Conservation (phyloP, 2,329 filamentous ascomycete species). For the Escovopsis sp. region DNA sequence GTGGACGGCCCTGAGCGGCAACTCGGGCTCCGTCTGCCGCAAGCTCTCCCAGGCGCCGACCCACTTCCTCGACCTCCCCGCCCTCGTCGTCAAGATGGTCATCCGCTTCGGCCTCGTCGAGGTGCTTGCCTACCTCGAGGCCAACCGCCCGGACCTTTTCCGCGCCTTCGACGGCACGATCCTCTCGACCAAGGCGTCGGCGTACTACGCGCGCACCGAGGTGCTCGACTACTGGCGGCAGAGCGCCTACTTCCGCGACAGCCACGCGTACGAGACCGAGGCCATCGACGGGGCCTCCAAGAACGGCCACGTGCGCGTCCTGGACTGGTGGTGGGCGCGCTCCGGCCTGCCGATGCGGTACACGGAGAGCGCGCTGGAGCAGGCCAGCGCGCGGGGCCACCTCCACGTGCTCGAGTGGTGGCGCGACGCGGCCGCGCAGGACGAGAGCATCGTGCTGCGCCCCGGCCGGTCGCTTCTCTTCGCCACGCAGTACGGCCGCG, state of each 20-base stretch:
- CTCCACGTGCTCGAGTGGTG: slow-evolving; percentile 88
- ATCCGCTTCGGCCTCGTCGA: slow-evolving; percentile 79
- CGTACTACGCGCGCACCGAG: slow-evolving; percentile 68
- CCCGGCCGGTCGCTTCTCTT: slow-evolving; percentile 73
- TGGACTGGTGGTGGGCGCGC: slow-evolving; percentile 84
- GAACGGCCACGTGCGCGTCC: slow-evolving; percentile 67
- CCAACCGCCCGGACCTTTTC: slow-evolving; percentile 56
- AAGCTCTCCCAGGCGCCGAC: slow-evolving; percentile 58
- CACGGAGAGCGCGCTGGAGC: slow-evolving; percentile 74
- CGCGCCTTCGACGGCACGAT: slow-evolving; percentile 75
- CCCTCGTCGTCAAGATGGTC: slow-evolving; percentile 71
- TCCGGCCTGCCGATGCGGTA: slow-evolving; percentile 66
- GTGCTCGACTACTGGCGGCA: slow-evolving; percentile 87
- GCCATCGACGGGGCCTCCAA: slow-evolving; percentile 78
- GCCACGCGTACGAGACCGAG: slow-evolving; percentile 65
- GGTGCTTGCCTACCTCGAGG: slow-evolving; percentile 53
- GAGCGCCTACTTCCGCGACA: slow-evolving; percentile 66
- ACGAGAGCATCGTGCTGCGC: slow-evolving; percentile 48
- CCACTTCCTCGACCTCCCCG: slow-evolving; percentile 56
- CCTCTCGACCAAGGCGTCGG: slow-evolving; percentile 75
- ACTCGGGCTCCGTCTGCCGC: slow-evolving; percentile 54
- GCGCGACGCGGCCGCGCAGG: slow-evolving; percentile 52
- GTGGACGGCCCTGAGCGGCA: slow-evolving; percentile 65
- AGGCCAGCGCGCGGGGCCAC: slow-evolving; percentile 71
- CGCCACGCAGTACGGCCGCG: slow-evolving; percentile 69